These are phyloP conservation scores for Cytospora chrysosperma DNA, from an alignment of 2,329 filamentous ascomycete genomes.

Conservation along the genomic window DNA sequence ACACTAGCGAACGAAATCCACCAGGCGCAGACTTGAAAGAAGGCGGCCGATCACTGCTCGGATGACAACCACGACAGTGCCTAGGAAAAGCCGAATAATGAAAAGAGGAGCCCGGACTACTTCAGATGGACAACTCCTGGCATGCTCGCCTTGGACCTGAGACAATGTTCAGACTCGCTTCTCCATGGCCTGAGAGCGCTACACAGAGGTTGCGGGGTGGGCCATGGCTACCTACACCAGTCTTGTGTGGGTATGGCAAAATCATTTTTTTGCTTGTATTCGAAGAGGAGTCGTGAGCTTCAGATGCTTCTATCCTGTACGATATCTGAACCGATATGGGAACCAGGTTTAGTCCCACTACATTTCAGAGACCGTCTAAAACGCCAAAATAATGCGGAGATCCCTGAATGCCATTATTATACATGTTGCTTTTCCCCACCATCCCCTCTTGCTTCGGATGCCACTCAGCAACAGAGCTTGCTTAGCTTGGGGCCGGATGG, in stretches of 20 bases:
- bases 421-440: neutral
- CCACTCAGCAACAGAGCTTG: neutral
- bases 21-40: neutral
- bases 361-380: neutral
- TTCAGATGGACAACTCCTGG: neutral
- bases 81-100: neutral
- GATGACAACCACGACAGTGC: neutral
- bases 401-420: neutral
- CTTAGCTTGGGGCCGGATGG: neutral
- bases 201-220: neutral
- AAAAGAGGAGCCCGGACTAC: neutral
- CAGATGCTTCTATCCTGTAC: slow-evolving; percentile 17
- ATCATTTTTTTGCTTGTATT: neutral
- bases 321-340: neutral
- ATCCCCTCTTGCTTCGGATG: neutral
- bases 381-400: slow-evolving; percentile 1
- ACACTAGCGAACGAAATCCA: neutral
- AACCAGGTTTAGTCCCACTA: neutral
- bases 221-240: neutral
- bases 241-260: neutral
- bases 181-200: neutral
- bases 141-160: neutral
- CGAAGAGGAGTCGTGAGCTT: slow-evolving; percentile 12
- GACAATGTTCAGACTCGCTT: neutral
- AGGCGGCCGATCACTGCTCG: neutral